Percentiles rank a stretch among this genome's conserved stretches.
phyloP scores from a whole-genome alignment of 2,329 filamentous ascomycete species.

The Fusarium sp. region DNA sequence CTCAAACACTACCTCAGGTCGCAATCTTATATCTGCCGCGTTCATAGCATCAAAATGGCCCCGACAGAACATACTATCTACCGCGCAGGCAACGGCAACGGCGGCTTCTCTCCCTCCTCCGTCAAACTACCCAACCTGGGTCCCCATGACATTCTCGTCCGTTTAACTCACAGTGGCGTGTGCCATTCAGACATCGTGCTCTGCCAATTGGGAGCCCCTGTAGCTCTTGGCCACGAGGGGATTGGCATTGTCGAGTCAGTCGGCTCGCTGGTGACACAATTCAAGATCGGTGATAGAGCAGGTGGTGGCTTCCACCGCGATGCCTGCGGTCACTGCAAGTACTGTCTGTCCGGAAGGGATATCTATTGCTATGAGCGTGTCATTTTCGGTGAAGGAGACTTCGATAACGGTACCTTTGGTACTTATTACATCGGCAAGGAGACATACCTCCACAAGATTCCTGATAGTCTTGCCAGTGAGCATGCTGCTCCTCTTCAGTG shows the following conservation, averaged over 20 bases:
- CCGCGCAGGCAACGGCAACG: not conserved
- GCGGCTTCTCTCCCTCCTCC: not conserved
- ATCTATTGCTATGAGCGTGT: conserved; percentile 14
- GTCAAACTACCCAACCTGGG: not conserved
- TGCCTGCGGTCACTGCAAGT: conserved; percentile 2
- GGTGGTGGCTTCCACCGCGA: conserved; percentile 8
- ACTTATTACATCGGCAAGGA: conserved; percentile 7
- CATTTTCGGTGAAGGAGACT: not conserved
- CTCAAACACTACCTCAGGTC: rapidly evolving
- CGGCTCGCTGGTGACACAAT: not conserved
- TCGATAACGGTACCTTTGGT: not conserved
- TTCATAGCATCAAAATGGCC: not conserved
- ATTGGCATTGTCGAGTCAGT: not conserved
- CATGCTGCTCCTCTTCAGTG: conserved; percentile 12
- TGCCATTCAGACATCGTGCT: conserved; percentile 1
- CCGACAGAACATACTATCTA: not conserved
- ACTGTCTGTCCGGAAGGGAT: not conserved
- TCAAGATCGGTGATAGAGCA: not conserved
- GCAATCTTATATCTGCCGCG: rapidly evolving
- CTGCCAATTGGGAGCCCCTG: not conserved
- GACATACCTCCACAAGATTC: conserved; percentile 4
- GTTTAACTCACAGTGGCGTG: conserved; percentile 1
- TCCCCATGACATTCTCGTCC: not conserved
- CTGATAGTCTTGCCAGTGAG: not conserved
- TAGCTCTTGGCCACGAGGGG: conserved; percentile 1